These are phyloP conservation scores for Dictyostelium capitatum DNA, from an alignment of 78 protist species.

Conservation along the genomic window DNA sequence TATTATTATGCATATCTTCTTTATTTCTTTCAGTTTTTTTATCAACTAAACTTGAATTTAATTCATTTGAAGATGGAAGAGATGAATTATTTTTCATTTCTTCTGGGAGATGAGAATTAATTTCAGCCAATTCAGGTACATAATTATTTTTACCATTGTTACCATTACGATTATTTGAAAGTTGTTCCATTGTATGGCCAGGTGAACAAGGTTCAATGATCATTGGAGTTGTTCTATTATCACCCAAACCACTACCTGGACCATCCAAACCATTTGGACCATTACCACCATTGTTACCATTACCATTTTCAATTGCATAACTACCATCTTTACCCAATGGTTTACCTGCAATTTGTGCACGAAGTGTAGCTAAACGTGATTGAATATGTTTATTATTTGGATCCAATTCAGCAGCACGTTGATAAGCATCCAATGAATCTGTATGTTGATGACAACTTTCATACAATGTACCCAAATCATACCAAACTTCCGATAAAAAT, in stretches of 20 bases:
- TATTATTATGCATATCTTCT: neutral
- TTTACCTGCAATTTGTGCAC: slow-evolving; percentile 38
- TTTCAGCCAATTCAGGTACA: slow-evolving; percentile 59
- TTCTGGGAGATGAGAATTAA: slow-evolving; percentile 6
- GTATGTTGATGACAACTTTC: slow-evolving; percentile 88
- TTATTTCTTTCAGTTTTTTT: slow-evolving; percentile 59
- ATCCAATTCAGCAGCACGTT: slow-evolving; percentile 81
- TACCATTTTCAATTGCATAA: neutral
- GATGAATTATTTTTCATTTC: slow-evolving; percentile 25
- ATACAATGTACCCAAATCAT: slow-evolving; percentile 93
- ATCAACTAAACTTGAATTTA: slow-evolving; percentile 39
- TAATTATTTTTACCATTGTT: neutral
- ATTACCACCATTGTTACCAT: neutral
- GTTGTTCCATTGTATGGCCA: slow-evolving; percentile 16
- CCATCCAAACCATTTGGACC: neutral
- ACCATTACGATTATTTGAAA: neutral
- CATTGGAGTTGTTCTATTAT: slow-evolving; percentile 12
- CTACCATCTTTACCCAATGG: neutral
- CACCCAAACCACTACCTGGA: neutral
- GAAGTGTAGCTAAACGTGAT: slow-evolving; percentile 59
- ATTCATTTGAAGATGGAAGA: slow-evolving; percentile 67
- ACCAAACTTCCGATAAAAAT: slow-evolving; percentile 88
- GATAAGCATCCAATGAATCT: slow-evolving; percentile 86
- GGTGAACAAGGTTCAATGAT: slow-evolving; percentile 77
- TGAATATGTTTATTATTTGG: slow-evolving; percentile 84